Percentiles rank a stretch among this genome's conserved stretches.
Evolutionary conservation across 2,329 filamentous ascomycete genomes (phyloP).

Genomic region (Cordyceps fumosorosea): DNA sequence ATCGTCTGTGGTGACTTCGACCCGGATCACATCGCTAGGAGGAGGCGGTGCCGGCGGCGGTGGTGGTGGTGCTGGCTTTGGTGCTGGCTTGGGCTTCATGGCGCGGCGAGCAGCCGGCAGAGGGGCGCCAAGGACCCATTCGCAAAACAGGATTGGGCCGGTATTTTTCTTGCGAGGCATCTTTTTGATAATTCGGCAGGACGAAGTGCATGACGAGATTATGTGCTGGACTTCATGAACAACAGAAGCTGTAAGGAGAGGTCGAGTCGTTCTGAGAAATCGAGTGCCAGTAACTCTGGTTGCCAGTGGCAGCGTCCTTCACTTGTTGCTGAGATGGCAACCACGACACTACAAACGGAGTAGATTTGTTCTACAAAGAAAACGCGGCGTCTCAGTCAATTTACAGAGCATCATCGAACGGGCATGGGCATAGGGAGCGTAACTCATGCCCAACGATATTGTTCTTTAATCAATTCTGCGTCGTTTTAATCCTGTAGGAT

Average conservation of each 20-base stretch:
- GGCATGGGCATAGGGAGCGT: not conserved
- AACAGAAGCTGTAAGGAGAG: not conserved
- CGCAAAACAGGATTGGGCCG: slow-evolving; percentile 25
- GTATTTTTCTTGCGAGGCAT: slow-evolving; percentile 6
- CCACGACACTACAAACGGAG: not conserved
- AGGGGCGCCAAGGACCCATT: slow-evolving; percentile 35
- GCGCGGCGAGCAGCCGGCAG: slow-evolving; percentile 24
- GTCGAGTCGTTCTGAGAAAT: not conserved
- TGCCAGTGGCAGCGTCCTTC: not conserved
- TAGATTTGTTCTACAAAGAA: not conserved
- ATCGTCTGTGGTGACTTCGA: slow-evolving; percentile 45
- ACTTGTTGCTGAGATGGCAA: not conserved
- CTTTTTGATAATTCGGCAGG: not conserved
- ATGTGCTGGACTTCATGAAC: not conserved
- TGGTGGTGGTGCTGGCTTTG: not conserved
- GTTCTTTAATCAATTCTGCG: not conserved
- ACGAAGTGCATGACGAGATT: not conserved
- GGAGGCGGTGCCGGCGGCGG: not conserved
- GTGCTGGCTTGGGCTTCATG: slow-evolving; percentile 19
- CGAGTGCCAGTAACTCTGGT: not conserved
- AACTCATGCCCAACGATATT: not conserved
- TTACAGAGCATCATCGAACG: not conserved
- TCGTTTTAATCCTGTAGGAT: not conserved
- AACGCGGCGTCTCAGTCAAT: not conserved
- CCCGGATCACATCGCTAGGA: slow-evolving; percentile 28